A percentile compares a stretch with the other conserved stretches of the same genome.
These are phyloP conservation scores for Scenedesmus sp. DNA, from an alignment of 163 green algal genomes.

Conservation along the genomic window DNA sequence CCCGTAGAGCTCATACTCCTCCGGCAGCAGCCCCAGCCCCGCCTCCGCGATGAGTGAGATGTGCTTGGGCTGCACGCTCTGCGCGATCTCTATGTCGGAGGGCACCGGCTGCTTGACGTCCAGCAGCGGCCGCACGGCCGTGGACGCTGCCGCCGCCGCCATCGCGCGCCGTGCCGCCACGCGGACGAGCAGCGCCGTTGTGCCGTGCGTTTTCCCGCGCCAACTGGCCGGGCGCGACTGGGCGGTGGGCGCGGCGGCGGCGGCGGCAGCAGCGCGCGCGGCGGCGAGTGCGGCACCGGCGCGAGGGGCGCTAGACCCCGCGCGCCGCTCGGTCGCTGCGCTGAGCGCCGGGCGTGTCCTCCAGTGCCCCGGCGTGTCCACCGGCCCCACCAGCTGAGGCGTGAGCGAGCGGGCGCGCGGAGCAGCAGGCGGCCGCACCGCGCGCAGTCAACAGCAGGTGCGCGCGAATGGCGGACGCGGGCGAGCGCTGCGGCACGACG, in stretches of 20 bases:
- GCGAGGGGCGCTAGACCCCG: too few species aligned
- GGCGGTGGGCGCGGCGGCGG: too few species aligned
- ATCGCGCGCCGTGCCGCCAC: neutral
- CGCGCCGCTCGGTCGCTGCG: too few species aligned
- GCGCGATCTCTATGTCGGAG: slow-evolving; percentile 95
- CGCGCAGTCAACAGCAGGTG: too few species aligned
- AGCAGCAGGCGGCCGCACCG: too few species aligned
- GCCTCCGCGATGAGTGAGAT: slow-evolving; percentile 87
- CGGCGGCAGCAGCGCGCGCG: too few species aligned
- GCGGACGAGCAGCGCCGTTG: too few species aligned
- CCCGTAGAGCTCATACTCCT: slow-evolving; percentile 92
- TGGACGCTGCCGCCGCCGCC: slow-evolving; percentile 18
- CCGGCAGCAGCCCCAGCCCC: slow-evolving; percentile 68
- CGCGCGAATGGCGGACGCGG: neutral
- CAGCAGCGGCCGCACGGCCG: slow-evolving; percentile 27
- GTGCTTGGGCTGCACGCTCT: slow-evolving; percentile 72
- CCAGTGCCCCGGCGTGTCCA: neutral
- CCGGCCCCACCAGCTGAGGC: neutral
- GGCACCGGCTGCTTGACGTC: slow-evolving; percentile 58
- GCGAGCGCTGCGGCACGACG: slow-evolving; percentile 44
- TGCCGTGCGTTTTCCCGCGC: too few species aligned
- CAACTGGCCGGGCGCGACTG: too few species aligned
- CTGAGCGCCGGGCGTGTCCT: too few species aligned
- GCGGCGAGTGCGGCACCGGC: too few species aligned
- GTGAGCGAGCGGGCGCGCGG: neutral